phyloP scores from a whole-genome alignment of 352 stramenopile species.

The Lagenidium giganteum region DNA sequence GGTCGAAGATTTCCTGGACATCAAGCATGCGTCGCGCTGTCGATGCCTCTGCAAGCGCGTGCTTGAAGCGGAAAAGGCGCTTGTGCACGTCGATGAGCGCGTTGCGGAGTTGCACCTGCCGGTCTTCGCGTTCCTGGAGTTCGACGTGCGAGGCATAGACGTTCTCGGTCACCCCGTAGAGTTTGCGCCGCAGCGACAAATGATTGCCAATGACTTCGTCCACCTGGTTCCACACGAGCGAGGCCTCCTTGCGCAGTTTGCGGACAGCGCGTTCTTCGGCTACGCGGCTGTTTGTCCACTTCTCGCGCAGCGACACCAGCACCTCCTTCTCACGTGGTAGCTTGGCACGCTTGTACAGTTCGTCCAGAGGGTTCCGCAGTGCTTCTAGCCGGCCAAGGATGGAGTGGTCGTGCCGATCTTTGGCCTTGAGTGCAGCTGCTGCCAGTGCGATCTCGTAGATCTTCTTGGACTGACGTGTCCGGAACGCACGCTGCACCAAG shows the following conservation, averaged over 20 bases:
- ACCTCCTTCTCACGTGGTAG: conserved; percentile 36
- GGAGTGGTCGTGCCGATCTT: conserved; percentile 51
- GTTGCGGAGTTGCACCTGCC: conserved; percentile 20
- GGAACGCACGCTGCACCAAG: conserved; percentile 43
- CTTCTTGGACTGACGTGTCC: conserved; percentile 30
- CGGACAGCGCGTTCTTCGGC: conserved; percentile 40
- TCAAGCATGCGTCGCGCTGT: conserved; percentile 45
- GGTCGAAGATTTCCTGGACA: conserved; percentile 38
- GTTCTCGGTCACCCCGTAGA: conserved; percentile 68
- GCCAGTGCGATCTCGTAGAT: conserved; percentile 57
- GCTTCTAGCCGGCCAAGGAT: conserved; percentile 41
- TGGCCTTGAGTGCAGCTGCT: conserved; percentile 40
- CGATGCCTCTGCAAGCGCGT: conserved; percentile 32
- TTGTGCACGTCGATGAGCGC: conserved; percentile 30
- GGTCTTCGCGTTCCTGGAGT: conserved; percentile 25
- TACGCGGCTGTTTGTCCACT: conserved; percentile 39
- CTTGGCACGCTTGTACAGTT: conserved; percentile 52
- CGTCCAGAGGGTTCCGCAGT: conserved; percentile 59
- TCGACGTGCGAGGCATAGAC: conserved; percentile 61
- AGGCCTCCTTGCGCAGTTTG: conserved; percentile 33
- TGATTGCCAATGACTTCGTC: conserved; percentile 42
- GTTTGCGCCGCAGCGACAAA: conserved; percentile 30
- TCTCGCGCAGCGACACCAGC: conserved; percentile 33
- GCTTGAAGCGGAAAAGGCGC: conserved; percentile 31
- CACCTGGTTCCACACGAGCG: conserved; percentile 19